These are phyloP conservation scores for Fusarium drepaniforme DNA, from an alignment of 2,329 filamentous ascomycete species.

Conservation along the genomic window DNA sequence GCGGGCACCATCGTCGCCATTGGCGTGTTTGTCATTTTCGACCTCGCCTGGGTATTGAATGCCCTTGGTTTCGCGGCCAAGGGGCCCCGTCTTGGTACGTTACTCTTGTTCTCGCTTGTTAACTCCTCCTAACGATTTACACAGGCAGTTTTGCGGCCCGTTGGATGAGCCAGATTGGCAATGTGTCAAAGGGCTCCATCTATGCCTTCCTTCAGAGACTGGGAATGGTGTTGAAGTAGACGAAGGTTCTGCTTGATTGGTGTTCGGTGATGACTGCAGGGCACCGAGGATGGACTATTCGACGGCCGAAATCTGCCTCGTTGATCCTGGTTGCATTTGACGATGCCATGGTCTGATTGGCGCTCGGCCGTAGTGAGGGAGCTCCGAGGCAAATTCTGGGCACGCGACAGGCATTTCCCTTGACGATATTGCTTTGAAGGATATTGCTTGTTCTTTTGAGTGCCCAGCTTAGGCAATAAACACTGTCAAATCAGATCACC, in stretches of 20 bases:
- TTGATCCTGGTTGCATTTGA: background rate
- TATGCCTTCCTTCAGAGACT: slow-evolving; percentile 40
- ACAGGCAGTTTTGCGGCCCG: slow-evolving; percentile 39
- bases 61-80: slow-evolving; percentile 33
- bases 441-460: background rate
- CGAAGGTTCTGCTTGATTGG: background rate
- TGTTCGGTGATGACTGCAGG: background rate
- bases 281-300: background rate
- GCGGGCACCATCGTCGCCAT: slow-evolving; percentile 32
- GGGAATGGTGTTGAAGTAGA: slow-evolving; percentile 29
- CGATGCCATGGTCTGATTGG: background rate
- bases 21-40: slow-evolving; percentile 32
- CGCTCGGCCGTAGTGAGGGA: background rate
- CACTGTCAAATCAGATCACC: background rate
- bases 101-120: too few relatives aligned
- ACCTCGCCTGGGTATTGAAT: slow-evolving; percentile 35
- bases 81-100: slow-evolving; percentile 30
- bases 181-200: slow-evolving; percentile 29
- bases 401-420: background rate
- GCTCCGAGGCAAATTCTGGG: background rate
- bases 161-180: slow-evolving; percentile 40
- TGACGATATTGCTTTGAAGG: background rate
- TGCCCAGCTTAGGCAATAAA: background rate
- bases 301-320: background rate
- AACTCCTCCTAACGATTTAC: background rate